Evolutionary conservation across 345 rosid species (phyloP), one percentile per base, ranked within the genome.

Genomic region (Limnanthes douglasii): DNA sequence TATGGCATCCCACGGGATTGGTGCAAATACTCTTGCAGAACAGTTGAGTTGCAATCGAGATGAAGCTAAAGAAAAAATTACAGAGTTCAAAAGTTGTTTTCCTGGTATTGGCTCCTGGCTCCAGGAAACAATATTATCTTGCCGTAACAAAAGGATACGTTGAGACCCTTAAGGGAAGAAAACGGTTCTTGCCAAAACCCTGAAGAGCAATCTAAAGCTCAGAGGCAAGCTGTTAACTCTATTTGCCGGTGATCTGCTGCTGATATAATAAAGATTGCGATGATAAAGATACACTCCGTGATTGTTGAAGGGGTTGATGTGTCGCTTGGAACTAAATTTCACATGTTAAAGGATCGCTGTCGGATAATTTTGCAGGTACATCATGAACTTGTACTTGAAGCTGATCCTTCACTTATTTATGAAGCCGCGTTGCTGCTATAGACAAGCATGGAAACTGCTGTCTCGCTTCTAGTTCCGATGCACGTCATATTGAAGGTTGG

Each of bases 1-100:
- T 88, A 88, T 43, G 98, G 95, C 29, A 79, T 88, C 64, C 86
- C 84, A 88, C 61, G 98, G 98, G 55, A 88, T 88, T 95, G 98
- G 98, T 48, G 78, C 98, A 40, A 78, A 66, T 18, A 57, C 62
- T 48, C 93, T 88, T 49, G 70, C 94, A 17, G 82, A 80, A 52
- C 95, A 88, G 62, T 69, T 88, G 53, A 70, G 66, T 37, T 88
- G 95, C 64, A 72, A 65, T 52, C 42, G 74, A 13, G 82, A 76
- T 43, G 95, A 68, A 68, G 98, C 98, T 46, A 62, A 66, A 41
- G 82, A 66, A 42, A 88, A 77, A 69, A 88, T 84, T 45, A 59
- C 54, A 68, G 66, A 75, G 63, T 79, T 88, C 48, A 79, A 84
- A 69, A 66, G 59, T 57, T 56, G 63, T 46, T 88, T 84, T 69